Conservation (phyloP, 176 grass and related monocot genomes). For the Stipa capillata region DNA sequence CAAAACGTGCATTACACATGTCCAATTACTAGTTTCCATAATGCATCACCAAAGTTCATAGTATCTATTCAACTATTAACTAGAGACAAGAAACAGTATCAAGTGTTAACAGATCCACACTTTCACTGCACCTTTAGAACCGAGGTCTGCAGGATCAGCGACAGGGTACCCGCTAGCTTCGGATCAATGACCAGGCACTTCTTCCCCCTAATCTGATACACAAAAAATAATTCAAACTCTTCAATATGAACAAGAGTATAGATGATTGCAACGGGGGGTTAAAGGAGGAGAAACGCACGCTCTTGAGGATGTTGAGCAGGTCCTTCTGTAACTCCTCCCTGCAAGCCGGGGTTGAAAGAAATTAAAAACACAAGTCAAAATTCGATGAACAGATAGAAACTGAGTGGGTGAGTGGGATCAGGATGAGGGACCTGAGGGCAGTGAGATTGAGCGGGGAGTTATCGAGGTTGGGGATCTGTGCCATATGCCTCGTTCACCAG, state of each 20-base stretch:
- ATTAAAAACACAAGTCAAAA: background rate
- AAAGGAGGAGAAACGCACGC: constrained; percentile 31
- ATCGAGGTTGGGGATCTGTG: constrained; percentile 93
- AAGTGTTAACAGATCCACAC: background rate
- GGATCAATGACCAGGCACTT: constrained; percentile 85
- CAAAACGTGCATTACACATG: too few species aligned
- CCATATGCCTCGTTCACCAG: constrained; percentile 35
- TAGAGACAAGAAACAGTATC: background rate
- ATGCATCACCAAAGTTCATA: background rate
- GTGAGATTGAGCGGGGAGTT: constrained; percentile 64
- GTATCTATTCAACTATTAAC: background rate
- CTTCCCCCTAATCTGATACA: constrained; percentile 59
- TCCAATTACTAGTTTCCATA: too few species aligned
- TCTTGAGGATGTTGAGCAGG: constrained; percentile 65
- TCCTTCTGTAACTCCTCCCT: constrained; percentile 95
- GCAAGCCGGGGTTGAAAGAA: background rate
- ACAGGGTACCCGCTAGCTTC: constrained; percentile 70
- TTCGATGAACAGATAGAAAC: background rate
- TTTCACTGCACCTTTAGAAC: constrained; percentile 44
- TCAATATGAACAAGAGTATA: background rate
- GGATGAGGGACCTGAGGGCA: constrained; percentile 40
- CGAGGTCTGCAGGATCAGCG: constrained; percentile 60
- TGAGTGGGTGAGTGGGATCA: background rate
- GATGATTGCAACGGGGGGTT: background rate
- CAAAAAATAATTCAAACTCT: background rate